phyloP scores from a whole-genome alignment of 805 yeast genomes.

The Candida yuanshanica region DNA sequence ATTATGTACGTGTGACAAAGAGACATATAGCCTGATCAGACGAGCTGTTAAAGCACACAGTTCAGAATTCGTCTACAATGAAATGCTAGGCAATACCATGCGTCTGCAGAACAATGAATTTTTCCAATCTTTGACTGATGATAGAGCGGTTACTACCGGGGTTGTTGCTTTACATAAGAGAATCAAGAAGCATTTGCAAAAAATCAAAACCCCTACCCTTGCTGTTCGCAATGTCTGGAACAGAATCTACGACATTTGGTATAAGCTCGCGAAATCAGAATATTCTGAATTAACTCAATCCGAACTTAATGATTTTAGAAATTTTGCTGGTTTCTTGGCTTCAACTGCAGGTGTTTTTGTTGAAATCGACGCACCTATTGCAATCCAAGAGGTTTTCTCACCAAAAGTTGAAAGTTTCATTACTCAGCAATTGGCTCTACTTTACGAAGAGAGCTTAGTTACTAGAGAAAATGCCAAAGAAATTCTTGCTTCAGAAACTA shows the following conservation, averaged over 20 bases:
- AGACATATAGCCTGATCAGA: conserved; percentile 43
- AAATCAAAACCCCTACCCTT: conserved; percentile 23
- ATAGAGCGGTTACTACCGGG: conserved; percentile 57
- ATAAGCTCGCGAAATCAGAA: conserved; percentile 17
- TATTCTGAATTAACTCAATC: conserved; percentile 25
- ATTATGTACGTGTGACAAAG: conserved; percentile 45
- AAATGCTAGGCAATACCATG: conserved; percentile 2
- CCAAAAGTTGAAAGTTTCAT: conserved; percentile 41
- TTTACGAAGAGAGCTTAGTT: conserved; percentile 44
- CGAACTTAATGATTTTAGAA: conserved; percentile 46
- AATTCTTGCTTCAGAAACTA: conserved; percentile 58
- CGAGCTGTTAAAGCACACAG: conserved; percentile 30
- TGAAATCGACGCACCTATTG: conserved; percentile 19
- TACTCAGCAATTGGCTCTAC: conserved; percentile 42
- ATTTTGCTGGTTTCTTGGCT: conserved; percentile 68
- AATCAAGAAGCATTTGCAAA: conserved; percentile 37
- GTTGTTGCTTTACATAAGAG: conserved; percentile 69
- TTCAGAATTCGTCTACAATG: conserved; percentile 17
- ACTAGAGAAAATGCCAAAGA: conserved; percentile 70
- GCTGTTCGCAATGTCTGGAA: conserved; percentile 38
- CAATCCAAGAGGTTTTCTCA: conserved; percentile 27
- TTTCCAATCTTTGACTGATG: conserved; percentile 42
- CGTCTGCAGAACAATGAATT: conserved; percentile 29
- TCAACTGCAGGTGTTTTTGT: conserved; percentile 63
- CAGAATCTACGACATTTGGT: conserved; percentile 47